Evolutionary conservation across 306 rosid species (phyloP), one percentile per base, ranked within the genome.

Genomic region (Oemleria cerasiformis): DNA sequence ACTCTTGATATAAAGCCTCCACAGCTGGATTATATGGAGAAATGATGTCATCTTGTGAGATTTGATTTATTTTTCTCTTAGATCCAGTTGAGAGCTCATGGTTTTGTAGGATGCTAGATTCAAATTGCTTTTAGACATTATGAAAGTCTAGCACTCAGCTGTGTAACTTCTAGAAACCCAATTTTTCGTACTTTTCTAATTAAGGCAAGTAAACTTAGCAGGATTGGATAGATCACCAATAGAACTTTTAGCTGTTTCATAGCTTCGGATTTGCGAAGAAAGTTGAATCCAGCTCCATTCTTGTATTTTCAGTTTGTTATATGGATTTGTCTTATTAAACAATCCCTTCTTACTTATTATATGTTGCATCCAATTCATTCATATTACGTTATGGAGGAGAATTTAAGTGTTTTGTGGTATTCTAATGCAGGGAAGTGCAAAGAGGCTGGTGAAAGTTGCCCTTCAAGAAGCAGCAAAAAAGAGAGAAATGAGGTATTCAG

Each of bases 401-500:
- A 20, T 63, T 55, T 63, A 41, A 69, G 19, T 47, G 11, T 12
- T 65, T 58, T 58, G 13, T 69, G 49, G 59, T 67, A 20, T 72
- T 66, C 72, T 79, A 63, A 67, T 86, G 81, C 97, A 94, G 99
- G 99, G 99, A 82, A 94, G 88, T 78, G 99, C 99, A 65, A 87
- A 78, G 84, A 84, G 90, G 82, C 80, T 94, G 83, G 90, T 94
- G 78, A 94, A 86, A 86, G 68, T 83, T 34, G 98, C 98, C 5
- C 84, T 92, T 39, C 96, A 87, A 75, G 84, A 85, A 85, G 96
- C 98, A 8, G 98, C 99, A 23, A 89, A 91, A 88, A 94, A 94
- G 87, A 94, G 99, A 83, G 99, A 94, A 80, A 94, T 94, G 99
- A 89, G 99, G 79, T 94, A 91, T 73, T 91, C 99, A 15, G 99